Base-by-base conservation (phyloP, 805 yeast species). In the Yarrowia osloensis region DNA sequence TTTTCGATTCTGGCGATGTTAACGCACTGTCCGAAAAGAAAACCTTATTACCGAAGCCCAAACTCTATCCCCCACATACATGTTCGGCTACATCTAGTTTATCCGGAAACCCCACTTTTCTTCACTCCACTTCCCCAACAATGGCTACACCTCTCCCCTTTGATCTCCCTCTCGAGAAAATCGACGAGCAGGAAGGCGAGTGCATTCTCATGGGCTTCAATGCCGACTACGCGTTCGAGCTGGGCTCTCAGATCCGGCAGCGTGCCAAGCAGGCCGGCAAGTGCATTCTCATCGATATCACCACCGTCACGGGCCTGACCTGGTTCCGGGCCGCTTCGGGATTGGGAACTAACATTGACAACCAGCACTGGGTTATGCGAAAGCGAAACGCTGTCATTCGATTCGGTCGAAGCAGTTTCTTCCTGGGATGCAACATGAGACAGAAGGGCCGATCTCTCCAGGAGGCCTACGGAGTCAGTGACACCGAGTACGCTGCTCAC, bases 171-270 rank as follows among this genome's bases (percentile, higher is more conserved):
- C 63, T 61, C 5, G 54, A 21, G 9, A 44, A 44, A 44, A 61
- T 74, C 21, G 73, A 70, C 67, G 61, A 70, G 66, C 76, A 74
- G 52, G 76, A 74, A 50, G 68, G 67, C 55, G 70, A 71, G 11
- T 68, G 71, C 65, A 68, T 73, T 40, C 71, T 74, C 44, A 68
- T 71, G 4, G 70, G 69, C 26, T 75, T 75, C 72, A 72, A 73
- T 55, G 71, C 77, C 40, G 96, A 87, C 91, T 1, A 80, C 86
- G 73, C 95, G 90, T 7, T 89, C 87, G 76, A 87, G 85, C 61
- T 89, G 91, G 8, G 88, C 88, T 0, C 77, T 88, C 47, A 89
- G 93, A 94, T 9, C 86, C 96, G 6, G 81, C 92, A 77, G 87
- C 88, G 71, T 92, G 96, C 72, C 82, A 39, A 67, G 57, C 52